Conservation (phyloP, 345 rosid species). For the Trapa incisa region DNA sequence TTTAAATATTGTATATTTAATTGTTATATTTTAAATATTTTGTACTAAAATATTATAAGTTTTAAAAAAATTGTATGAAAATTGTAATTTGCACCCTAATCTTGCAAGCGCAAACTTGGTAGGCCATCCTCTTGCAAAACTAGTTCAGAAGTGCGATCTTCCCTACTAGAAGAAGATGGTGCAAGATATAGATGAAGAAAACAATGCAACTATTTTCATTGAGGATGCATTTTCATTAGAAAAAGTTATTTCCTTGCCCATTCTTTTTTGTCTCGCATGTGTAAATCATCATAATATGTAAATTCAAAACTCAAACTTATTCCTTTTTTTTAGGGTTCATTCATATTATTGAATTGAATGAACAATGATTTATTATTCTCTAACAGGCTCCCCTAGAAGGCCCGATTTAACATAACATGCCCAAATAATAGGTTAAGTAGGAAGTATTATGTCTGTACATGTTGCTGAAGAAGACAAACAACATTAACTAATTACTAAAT, state of each 20-base stretch:
- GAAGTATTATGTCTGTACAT: neutral
- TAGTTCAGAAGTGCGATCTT: conserved; percentile 22
- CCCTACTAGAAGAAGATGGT: conserved; percentile 1
- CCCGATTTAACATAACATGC: too few relatives aligned
- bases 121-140: conserved; percentile 38
- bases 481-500: neutral
- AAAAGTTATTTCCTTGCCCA: neutral
- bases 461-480: neutral
- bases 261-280: neutral
- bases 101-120: conserved; percentile 20
- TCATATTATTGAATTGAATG: neutral
- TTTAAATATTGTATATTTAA: too few relatives aligned
- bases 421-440: too few relatives aligned
- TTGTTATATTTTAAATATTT: too few relatives aligned
- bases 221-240: neutral
- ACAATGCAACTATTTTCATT: neutral
- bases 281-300: neutral
- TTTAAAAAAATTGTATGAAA: too few relatives aligned
- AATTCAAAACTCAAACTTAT: neutral
- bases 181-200: neutral
- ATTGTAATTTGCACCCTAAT: too few relatives aligned
- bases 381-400: too few relatives aligned
- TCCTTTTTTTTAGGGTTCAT: neutral
- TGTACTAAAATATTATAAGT: too few relatives aligned
- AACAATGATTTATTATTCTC: neutral